Evolutionary conservation across 805 yeast genomes (phyloP).

Genomic region (Clavispora asparagi): DNA sequence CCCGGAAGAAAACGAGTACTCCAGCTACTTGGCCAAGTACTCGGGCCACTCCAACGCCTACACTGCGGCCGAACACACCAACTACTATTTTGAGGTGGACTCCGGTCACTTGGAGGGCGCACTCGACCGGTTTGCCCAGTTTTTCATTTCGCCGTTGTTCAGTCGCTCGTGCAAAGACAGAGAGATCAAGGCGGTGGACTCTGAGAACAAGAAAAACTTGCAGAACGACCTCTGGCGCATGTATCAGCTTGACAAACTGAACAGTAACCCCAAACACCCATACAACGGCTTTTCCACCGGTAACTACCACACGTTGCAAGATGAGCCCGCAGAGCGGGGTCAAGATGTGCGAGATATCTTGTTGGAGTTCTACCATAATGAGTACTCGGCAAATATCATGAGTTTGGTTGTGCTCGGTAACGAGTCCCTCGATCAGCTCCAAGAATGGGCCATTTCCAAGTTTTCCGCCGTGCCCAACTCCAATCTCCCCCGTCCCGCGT

Average conservation of each 20-base stretch:
- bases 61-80: constrained; percentile 84
- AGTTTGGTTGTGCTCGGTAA: constrained; percentile 79
- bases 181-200: constrained; percentile 91
- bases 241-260: constrained; percentile 74
- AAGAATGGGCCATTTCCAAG: constrained; percentile 61
- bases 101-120: constrained; percentile 79
- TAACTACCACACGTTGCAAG: constrained; percentile 67
- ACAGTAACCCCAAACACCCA: constrained; percentile 75
- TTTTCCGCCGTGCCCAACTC: constrained; percentile 61
- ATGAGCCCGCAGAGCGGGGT: constrained; percentile 53
- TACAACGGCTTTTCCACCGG: constrained; percentile 89
- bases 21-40: constrained; percentile 71
- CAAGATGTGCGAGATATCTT: constrained; percentile 77
- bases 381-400: constrained; percentile 87
- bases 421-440: constrained; percentile 67
- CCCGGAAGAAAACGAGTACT: constrained; percentile 70
- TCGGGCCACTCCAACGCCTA: constrained; percentile 91
- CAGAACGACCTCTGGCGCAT: constrained; percentile 89
- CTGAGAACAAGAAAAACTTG: constrained; percentile 90
- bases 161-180: constrained; percentile 72
- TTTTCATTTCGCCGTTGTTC: constrained; percentile 83
- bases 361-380: constrained; percentile 62
- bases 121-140: constrained; percentile 87
- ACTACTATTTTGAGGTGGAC: constrained; percentile 82
- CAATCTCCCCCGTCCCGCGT: constrained; percentile 39